These are phyloP conservation scores for Magnaporthiopsis poae DNA, from an alignment of 2,329 filamentous ascomycete genomes.

Conservation along the genomic window DNA sequence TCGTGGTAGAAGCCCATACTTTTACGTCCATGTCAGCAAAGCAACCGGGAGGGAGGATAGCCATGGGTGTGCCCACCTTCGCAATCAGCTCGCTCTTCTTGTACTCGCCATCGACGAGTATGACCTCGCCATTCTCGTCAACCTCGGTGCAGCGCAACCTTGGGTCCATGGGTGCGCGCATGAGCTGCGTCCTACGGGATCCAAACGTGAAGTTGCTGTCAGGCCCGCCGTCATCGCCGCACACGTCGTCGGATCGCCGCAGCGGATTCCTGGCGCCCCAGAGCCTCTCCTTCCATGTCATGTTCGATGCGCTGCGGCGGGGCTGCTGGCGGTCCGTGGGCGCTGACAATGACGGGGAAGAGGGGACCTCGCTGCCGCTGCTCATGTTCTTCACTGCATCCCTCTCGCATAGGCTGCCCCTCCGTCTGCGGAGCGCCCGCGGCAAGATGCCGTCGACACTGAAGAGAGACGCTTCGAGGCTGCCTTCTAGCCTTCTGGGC, in stretches of 20 bases:
- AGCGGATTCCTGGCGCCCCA: slow-evolving; percentile 29
- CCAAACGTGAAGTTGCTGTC: slow-evolving; percentile 55
- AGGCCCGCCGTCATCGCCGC: slow-evolving; percentile 9
- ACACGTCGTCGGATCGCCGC: slow-evolving; percentile 38
- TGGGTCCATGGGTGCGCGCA: slow-evolving; percentile 73
- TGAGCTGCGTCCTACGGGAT: slow-evolving; percentile 57
- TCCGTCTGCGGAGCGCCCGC: slow-evolving; percentile 5
- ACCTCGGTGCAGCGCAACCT: slow-evolving; percentile 89
- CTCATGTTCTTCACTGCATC: background rate
- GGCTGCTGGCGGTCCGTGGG: background rate
- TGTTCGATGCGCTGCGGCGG: slow-evolving; percentile 17
- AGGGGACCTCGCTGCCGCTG: too few relatives aligned
- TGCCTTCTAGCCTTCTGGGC: background rate
- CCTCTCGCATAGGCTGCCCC: background rate
- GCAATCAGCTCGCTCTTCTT: slow-evolving; percentile 96
- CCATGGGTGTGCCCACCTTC: slow-evolving; percentile 50
- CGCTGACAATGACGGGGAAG: background rate
- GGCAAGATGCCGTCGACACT: background rate
- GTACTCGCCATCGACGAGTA: slow-evolving; percentile 87
- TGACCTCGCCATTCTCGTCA: slow-evolving; percentile 83
- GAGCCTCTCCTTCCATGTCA: slow-evolving; percentile 38
- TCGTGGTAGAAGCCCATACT: slow-evolving; percentile 82
- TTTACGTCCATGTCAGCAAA: background rate
- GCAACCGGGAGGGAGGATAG: background rate
- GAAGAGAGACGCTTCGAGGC: background rate